Evolutionary conservation across 225 moss, liverwort and hornwort species (phyloP), one percentile per base, ranked within the genome.

Genomic region (Marchantia polymorpha): DNA sequence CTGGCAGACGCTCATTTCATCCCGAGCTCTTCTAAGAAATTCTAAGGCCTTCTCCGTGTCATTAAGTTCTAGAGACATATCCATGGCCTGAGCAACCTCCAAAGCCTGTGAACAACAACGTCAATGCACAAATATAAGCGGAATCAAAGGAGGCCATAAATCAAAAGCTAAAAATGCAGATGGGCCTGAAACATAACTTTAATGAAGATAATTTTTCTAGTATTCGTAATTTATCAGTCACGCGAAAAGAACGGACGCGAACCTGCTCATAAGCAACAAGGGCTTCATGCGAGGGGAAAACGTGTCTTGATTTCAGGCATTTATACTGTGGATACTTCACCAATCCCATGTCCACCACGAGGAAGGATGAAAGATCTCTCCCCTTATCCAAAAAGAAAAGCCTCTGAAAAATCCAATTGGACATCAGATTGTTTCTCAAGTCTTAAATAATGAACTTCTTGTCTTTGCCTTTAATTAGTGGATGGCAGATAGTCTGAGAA

Each of bases 371-470:
- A 49, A 99, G 87, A 76, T 99, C 95, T 79, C 91, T 91, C 63
- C 92, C 91, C 82, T 91, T 93, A 70, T 95, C 93, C 52, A 99
- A 81, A 58, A 99, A 99, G 82, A 99, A 99, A 20, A 99, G 93
- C 80, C 95, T 93, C 97, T 99, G 89, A 76, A 26, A 39, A 47
- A 25, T 74, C 53, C 73, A 54, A 74, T 26, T 26, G 7, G 15
- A 1, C 10, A 16, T 74, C 52, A 74, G 53, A 55, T 55, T 25
- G 7, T 53, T 0, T 73, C 4, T 19, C 27, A 52, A 15, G 15
- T 73, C 51, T 52, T 6, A 72, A 16, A 72, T 51, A 13, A 1
- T 52, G 51, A 11, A 12, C 12, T 67, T 39, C 39, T 39, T 2
- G 5, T 39, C 3, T 39, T 39, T 39, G 39, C 39, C 39, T 39